These are phyloP conservation scores for Ogataea zsoltii DNA, from an alignment of 805 yeast genomes.

Conservation along the genomic window DNA sequence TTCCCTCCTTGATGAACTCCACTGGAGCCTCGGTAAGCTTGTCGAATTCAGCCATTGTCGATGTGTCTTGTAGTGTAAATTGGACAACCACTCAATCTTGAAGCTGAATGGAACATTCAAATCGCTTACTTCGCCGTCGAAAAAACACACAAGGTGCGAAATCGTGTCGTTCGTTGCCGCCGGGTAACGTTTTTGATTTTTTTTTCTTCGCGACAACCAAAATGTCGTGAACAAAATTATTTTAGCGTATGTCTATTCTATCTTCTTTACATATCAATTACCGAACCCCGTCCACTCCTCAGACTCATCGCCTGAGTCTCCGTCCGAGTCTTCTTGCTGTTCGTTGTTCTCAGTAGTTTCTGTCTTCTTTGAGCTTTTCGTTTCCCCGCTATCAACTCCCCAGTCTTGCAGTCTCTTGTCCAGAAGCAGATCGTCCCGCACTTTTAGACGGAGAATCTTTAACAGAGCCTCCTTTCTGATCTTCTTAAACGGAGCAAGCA, in stretches of 20 bases:
- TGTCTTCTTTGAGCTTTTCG: constrained; percentile 20
- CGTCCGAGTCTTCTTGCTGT: constrained; percentile 30
- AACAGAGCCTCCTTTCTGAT: constrained; percentile 50
- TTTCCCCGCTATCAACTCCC: constrained; percentile 47
- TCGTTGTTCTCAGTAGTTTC: constrained; percentile 25
- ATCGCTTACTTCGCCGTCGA: constrained; percentile 1
- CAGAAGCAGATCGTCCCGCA: constrained; percentile 61
- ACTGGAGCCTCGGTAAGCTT: constrained; percentile 83
- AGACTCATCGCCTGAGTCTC: constrained; percentile 22
- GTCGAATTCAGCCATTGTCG: constrained; percentile 49
- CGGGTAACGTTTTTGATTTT: no score
- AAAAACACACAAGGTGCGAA: constrained; percentile 3
- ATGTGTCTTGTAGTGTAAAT: no score
- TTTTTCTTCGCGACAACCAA: neutral
- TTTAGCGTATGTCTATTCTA: constrained; percentile 2
- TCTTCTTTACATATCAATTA: constrained; percentile 10
- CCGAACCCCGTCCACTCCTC: constrained; percentile 36
- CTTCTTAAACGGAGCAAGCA: constrained; percentile 62
- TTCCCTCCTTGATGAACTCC: constrained; percentile 89
- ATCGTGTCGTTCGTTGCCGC: neutral
- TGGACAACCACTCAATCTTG: no score
- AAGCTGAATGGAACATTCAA: no score
- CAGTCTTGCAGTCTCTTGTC: constrained; percentile 67
- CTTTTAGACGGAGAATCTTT: constrained; percentile 66
- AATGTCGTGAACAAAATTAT: neutral